Evolutionary conservation across 352 stramenopile genomes (phyloP), one percentile per base, ranked within the genome.

Genomic region (Aphanomyces euteiches): DNA sequence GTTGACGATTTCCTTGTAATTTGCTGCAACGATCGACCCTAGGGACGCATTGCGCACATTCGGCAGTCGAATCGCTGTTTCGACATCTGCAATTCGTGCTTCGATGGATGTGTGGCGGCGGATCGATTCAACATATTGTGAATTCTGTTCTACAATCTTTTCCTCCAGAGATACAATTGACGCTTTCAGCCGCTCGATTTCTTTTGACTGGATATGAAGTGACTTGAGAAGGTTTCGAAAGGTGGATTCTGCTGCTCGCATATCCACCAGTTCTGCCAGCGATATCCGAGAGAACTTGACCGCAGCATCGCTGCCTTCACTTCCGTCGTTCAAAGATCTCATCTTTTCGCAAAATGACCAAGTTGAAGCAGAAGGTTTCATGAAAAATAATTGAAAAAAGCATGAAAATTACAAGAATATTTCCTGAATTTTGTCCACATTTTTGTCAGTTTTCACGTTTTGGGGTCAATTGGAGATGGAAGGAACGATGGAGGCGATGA

Each of bases 1-100:
- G 15, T 12, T 40, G 10, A 61, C 54, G 54, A 61, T 61, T 39
- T 61, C 54, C 54, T 61, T 61, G 54, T 61, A 61, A 37, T 61
- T 61, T 7, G 54, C 54, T 7, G 54, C 54, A n/a, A 61, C 54
- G 54, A 61, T 61, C 6, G 6, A 21, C 7, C 54, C 54, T 1
- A 61, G 21, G 5, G 54, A 43, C 3, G 54, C 54, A 17, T 61
- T 61, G 10, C 21, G 39, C 7, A 61, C 54, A 41, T 61, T 61
- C 1, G 54, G 54, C 6, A 61, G 54, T 39, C n/a, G 7, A 37
- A 61, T 39, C 28, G 54, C 5, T 12, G 15, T 3, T 61, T 61
- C 54, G 10, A 61, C 5, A 40, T 17, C 54, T 28, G 39, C 54
- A 5, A 61, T 40, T 19, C 54, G 54, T n/a, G 15, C 17, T 37